Base-by-base conservation (phyloP, 148 eudicot genomes). In the Tetragonia tetragonoides region DNA sequence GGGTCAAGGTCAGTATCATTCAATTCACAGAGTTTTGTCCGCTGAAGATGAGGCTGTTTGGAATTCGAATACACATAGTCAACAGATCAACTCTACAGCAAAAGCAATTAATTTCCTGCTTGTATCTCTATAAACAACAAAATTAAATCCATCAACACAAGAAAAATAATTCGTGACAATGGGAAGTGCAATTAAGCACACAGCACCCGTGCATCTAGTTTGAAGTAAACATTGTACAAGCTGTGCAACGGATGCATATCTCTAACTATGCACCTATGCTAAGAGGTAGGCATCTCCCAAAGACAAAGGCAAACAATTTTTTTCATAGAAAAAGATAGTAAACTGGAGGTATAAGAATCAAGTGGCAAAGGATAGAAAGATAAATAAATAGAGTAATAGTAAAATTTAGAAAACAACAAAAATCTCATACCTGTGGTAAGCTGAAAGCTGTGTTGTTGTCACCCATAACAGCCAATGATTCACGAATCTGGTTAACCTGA, bases 391-490 rank as follows among this genome's bases (percentile, higher is more conserved):
- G 16, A 78, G 51, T 12, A 54, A 6, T 3, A 56, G 10, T 8
- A 44, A 21, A 77, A 53, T 54, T 34, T 17, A 46, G 46, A 21
- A 10, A 14, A 17, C 4, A 60, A 66, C 41, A 9, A 28, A 14
- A 79, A 82, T 60, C 42, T 60, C 89, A 63, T 79, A 95, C 99
- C 78, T 95, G 99, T 4, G 99, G 99, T 80, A 95, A 87, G 86
- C 99, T 93, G 82, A 95, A 95, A 77, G 99, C 97, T 11, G 97
- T 93, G 86, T 93, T 93, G 84, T 91, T 91, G 80, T 89, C 92
- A 70, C 99, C 99, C 99, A 95, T 95, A 28, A 91, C 78, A 80
- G 97, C 97, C 79, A 95, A 86, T 72, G 97, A 95, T 56, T 95
- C 91, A 53, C 99, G 93, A 76, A 95, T 95, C 88, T 88, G 97